These are phyloP conservation scores for Coniochaeta prunicola DNA, from an alignment of 2,329 filamentous ascomycete species.

Conservation along the genomic window DNA sequence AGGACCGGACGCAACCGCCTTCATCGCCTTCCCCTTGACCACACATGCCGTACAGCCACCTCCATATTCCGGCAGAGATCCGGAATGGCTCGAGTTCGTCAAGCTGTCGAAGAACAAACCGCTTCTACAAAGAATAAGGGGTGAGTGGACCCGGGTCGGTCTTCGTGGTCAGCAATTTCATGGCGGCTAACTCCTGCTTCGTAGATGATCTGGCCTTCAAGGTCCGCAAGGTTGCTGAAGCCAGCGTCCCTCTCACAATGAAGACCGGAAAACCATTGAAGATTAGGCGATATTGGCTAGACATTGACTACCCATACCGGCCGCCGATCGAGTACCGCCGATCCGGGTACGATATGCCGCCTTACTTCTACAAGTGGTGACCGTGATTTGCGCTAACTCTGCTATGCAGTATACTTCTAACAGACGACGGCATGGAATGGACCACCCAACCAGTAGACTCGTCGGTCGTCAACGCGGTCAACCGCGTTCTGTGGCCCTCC, in stretches of 20 bases:
- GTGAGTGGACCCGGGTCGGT: slow-evolving; percentile 23
- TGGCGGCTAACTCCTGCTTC: slow-evolving; percentile 6
- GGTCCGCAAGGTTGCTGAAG: slow-evolving; percentile 33
- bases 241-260: slow-evolving; percentile 32
- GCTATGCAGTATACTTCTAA: slow-evolving; percentile 38
- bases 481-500: slow-evolving; percentile 46
- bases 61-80: slow-evolving; percentile 49
- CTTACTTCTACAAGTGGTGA: not conserved
- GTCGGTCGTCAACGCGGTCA: slow-evolving; percentile 32
- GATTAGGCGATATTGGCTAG: slow-evolving; percentile 49
- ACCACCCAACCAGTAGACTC: slow-evolving; percentile 41
- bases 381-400: not conserved
- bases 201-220: slow-evolving; percentile 37
- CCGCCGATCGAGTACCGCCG: slow-evolving; percentile 54
- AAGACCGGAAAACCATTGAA: slow-evolving; percentile 40
- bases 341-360: slow-evolving; percentile 43
- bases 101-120: slow-evolving; percentile 47
- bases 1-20: slow-evolving; percentile 32
- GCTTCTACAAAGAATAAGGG: slow-evolving; percentile 37
- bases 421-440: slow-evolving; percentile 40
- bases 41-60: slow-evolving; percentile 37
- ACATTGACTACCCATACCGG: slow-evolving; percentile 50
- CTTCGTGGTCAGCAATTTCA: not conserved
- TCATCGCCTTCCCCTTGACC: slow-evolving; percentile 57
- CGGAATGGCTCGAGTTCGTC: slow-evolving; percentile 56